Conservation (phyloP, 306 rosid genomes). For the Purshia tridentata region DNA sequence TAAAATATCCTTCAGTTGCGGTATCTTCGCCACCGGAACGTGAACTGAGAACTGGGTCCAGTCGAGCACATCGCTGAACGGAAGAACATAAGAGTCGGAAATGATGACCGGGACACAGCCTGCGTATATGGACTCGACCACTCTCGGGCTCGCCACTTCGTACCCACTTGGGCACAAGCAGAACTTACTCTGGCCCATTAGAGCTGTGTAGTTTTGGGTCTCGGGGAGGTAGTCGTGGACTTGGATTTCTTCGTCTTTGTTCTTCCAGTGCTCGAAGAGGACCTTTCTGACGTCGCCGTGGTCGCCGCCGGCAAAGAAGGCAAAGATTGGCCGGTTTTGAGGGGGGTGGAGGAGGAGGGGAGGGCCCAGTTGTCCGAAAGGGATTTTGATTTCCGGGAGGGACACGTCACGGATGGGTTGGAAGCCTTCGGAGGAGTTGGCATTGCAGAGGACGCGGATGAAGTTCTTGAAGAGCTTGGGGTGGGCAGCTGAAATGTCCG, state of each 20-base stretch:
- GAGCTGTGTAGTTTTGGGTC: conserved; percentile 27
- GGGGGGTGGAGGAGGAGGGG: conserved; percentile 11
- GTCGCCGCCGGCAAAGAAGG: conserved; percentile 38
- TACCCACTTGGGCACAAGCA: conserved; percentile 58
- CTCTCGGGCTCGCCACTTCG: conserved; percentile 59
- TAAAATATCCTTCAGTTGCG: conserved; percentile 31
- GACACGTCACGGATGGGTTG: conserved; percentile 33
- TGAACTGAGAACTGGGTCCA: conserved; percentile 47
- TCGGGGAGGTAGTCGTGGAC: conserved; percentile 37
- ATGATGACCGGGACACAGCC: conserved; percentile 49
- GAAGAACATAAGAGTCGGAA: conserved; percentile 39
- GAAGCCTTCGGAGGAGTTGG: conserved; percentile 46
- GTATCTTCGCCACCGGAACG: conserved; percentile 36
- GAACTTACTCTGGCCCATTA: conserved; percentile 31
- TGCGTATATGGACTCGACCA: conserved; percentile 36
- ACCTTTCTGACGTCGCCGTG: conserved; percentile 28
- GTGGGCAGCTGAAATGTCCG: conserved; percentile 22
- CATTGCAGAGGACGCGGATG: conserved; percentile 43
- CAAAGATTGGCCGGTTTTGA: conserved; percentile 24
- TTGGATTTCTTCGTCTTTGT: conserved; percentile 30
- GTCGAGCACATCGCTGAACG: conserved; percentile 50
- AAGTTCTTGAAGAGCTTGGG: conserved; percentile 34
- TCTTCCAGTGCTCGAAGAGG: conserved; percentile 28
- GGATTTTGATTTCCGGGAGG: conserved; percentile 34
- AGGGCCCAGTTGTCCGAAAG: conserved; percentile 12